A percentile compares a stretch with the other conserved stretches of the same genome.
Conservation (phyloP, 495 filamentous ascomycete genomes). For the Aspergillus baeticus region DNA sequence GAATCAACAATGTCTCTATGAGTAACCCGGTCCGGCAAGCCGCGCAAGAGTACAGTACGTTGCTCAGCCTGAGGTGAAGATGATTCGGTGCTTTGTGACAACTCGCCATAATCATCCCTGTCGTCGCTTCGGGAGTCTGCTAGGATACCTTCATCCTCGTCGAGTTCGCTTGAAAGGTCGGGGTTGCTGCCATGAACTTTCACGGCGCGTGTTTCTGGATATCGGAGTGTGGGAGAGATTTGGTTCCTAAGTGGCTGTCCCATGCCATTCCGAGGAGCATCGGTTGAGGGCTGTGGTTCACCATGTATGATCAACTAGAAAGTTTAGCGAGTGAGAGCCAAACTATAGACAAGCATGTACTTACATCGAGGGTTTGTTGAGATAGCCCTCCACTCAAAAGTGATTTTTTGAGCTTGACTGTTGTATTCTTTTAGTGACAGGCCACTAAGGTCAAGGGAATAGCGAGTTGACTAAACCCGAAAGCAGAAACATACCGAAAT, state of each 20-base stretch:
- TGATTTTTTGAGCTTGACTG: conserved; percentile 61
- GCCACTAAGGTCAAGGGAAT: no score
- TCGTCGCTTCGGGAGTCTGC: conserved; percentile 34
- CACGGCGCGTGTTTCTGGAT: neutral
- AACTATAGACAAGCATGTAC: conserved; percentile 15
- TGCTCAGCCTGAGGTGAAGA: conserved; percentile 27
- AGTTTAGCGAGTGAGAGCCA: conserved; percentile 22
- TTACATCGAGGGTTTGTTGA: conserved; percentile 59
- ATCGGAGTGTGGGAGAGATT: neutral
- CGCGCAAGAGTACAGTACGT: conserved; percentile 62
- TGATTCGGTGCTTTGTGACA: conserved; percentile 28
- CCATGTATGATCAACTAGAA: conserved; percentile 54
- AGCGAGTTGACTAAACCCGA: no score
- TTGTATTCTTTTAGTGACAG: conserved; percentile 4
- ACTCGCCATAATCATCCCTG: conserved; percentile 37
- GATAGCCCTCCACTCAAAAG: conserved; percentile 63
- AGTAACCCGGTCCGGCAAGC: conserved; percentile 62
- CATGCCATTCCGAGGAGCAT: conserved; percentile 17
- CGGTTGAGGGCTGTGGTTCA: conserved; percentile 20
- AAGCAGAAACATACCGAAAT: conserved; percentile 36
- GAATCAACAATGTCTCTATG: conserved; percentile 65
- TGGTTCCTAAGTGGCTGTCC: neutral
- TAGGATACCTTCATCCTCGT: conserved; percentile 31
- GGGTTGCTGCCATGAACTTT: neutral
- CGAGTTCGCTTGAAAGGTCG: conserved; percentile 18